Evolutionary conservation across 768 basidiomycete species (phyloP), one percentile per base, ranked within the genome.

Genomic region (Macrolepiota fuliginosa): DNA sequence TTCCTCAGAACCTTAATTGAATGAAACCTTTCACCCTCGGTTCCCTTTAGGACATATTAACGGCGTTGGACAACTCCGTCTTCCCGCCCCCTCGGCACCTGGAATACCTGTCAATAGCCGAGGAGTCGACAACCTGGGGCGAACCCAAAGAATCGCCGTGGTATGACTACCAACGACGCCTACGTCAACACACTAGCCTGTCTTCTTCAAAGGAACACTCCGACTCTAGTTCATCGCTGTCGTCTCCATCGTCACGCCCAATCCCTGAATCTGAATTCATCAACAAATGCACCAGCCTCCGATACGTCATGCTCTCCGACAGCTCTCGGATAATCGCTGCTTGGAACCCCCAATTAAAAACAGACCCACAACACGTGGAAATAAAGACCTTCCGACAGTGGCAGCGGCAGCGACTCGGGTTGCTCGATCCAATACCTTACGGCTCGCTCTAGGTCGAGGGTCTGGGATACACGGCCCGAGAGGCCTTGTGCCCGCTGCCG

Each of bases 251-350:
- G 15, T 35, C 12, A n/a, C 15, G 10, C 22, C 36, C 32, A 17
- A 27, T 49, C 19, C 57, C 57, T 24, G 13, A 50, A 13, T 58
- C 57, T 10, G 1, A 9, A 29, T 58, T 58, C 36, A 27, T 58
- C 17, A 37, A 49, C 32, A 58, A 50, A 29, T 58, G 57, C 49
- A 9, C 32, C n/a, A 50, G 50, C 57, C 49, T 58, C 22, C 46
- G 35, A 37, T 58, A 58, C 24, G 57, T 51, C 24, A 58, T 58
- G 57, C 47, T 58, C n/a, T 58, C 57, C 47, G 36, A 58, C 47
- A 47, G 50, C 25, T 50, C 57, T 39, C 47, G 57, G 3, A 19
- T 49, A 22, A 39, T 51, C n/a, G 37, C 13, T 17, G 29, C 46
- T 6, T 58, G 57, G 57, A 25, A 58, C 37, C 57, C 57, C 11